phyloP scores from a whole-genome alignment of 2,329 filamentous ascomycete species.

The Myriosclerotinia duriaeana region DNA sequence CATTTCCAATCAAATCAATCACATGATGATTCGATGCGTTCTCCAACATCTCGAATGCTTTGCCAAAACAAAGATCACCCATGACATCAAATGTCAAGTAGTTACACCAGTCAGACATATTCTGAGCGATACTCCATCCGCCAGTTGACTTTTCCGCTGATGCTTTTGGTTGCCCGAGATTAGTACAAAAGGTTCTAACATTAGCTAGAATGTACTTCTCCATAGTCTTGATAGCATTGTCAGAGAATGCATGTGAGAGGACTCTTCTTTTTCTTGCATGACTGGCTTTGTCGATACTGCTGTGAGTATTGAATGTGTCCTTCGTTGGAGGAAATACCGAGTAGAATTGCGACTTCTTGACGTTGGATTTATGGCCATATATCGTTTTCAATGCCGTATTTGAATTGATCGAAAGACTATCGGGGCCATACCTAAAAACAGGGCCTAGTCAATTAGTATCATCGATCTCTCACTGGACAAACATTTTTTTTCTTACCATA shows the following conservation, averaged over 20 bases:
- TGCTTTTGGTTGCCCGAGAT: conserved; percentile 42
- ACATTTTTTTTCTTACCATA: conserved; percentile 38
- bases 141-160: conserved; percentile 44
- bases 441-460: conserved; percentile 47
- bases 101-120: conserved; percentile 53
- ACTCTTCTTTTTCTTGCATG: conserved; percentile 66
- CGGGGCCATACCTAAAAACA: conserved; percentile 73
- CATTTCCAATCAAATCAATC: conserved; percentile 64
- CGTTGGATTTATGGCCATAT: conserved; percentile 62
- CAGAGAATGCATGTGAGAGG: conserved; percentile 65
- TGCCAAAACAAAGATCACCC: conserved; percentile 52
- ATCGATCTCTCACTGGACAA: too few species aligned
- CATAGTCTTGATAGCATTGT: conserved; percentile 38
- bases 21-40: conserved; percentile 61
- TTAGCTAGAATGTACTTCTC: conserved; percentile 39
- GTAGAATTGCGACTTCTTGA: conserved; percentile 71
- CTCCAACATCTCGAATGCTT: conserved; percentile 51
- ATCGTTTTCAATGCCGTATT: conserved; percentile 65
- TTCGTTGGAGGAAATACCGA: conserved; percentile 68
- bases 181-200: conserved; percentile 59
- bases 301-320: conserved; percentile 68
- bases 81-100: conserved; percentile 52
- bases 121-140: conserved; percentile 55
- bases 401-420: conserved; percentile 75
- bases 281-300: conserved; percentile 64